Conservation (phyloP, 2,329 filamentous ascomycete genomes). For the Elsinoe fawcettii region DNA sequence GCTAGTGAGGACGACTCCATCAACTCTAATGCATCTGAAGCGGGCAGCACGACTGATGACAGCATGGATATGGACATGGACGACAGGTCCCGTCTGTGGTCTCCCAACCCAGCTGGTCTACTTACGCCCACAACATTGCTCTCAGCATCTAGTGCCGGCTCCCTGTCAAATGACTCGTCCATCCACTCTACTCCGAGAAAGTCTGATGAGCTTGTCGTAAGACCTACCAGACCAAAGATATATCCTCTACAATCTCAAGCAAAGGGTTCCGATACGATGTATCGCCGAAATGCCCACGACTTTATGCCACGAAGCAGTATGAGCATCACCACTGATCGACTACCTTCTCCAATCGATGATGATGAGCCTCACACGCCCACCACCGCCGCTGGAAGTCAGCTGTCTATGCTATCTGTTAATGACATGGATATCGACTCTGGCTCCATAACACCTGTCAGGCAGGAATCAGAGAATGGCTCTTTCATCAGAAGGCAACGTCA, state of each 20-base stretch:
- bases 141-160: background rate
- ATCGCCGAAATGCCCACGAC: background rate
- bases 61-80: slow-evolving; percentile 17
- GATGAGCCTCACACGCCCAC: slow-evolving; percentile 29
- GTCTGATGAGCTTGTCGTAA: background rate
- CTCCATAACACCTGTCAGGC: background rate
- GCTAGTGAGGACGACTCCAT: slow-evolving; percentile 8
- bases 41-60: slow-evolving; percentile 16
- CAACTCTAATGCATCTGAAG: slow-evolving; percentile 13
- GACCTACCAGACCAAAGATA: slow-evolving; percentile 3
- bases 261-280: background rate
- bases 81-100: slow-evolving; percentile 2
- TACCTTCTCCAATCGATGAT: slow-evolving; percentile 30
- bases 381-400: slow-evolving; percentile 28
- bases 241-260: slow-evolving; percentile 8
- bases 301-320: background rate
- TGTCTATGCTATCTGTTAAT: slow-evolving; percentile 30
- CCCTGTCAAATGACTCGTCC: background rate
- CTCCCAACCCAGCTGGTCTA: slow-evolving; percentile 13
- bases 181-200: background rate
- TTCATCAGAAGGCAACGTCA: slow-evolving; percentile 29
- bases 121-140: slow-evolving; percentile 12
- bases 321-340: slow-evolving; percentile 15
- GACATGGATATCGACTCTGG: slow-evolving; percentile 30
- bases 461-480: slow-evolving; percentile 16